phyloP scores from a whole-genome alignment of 2,329 filamentous ascomycete genomes.

The Cordyceps farinosa region DNA sequence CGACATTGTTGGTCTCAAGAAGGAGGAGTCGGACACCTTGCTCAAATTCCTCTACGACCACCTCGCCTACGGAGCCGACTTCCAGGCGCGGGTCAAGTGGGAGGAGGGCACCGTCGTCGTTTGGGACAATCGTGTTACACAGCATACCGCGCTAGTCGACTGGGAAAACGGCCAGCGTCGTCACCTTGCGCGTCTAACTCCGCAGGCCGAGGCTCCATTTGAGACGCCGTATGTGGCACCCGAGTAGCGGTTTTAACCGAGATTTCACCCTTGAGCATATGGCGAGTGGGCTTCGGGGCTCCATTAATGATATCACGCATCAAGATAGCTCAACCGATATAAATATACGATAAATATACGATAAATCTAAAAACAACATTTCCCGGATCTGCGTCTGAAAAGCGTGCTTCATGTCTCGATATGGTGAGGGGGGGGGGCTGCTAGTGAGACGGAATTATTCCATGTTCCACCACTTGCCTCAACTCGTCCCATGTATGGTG shows the following conservation, averaged over 20 bases:
- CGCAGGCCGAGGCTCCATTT: constrained; percentile 59
- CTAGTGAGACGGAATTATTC: too few species aligned
- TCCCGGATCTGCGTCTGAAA: too few species aligned
- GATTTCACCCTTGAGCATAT: background rate
- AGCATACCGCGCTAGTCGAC: constrained; percentile 70
- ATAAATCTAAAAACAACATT: too few species aligned
- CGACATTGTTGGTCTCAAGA: constrained; percentile 72
- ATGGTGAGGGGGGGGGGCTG: too few species aligned
- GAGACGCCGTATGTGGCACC: constrained; percentile 18
- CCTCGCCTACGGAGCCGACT: constrained; percentile 49
- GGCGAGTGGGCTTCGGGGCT: background rate
- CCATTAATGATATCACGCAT: background rate
- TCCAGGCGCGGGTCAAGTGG: constrained; percentile 68
- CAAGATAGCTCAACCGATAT: background rate
- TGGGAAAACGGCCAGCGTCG: constrained; percentile 71
- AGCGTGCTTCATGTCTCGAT: too few species aligned
- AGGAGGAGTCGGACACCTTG: constrained; percentile 71
- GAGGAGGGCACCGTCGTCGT: constrained; percentile 69
- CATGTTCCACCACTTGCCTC: too few species aligned
- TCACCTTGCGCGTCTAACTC: constrained; percentile 72
- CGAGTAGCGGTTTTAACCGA: background rate
- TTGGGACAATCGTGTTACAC: constrained; percentile 75
- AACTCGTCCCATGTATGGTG: background rate
- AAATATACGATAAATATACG: background rate
- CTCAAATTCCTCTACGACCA: constrained; percentile 61